Percentiles rank a stretch among this genome's conserved stretches.
Conservation (phyloP, 2,329 filamentous ascomycete species). For the Aurifilum marmelostoma region DNA sequence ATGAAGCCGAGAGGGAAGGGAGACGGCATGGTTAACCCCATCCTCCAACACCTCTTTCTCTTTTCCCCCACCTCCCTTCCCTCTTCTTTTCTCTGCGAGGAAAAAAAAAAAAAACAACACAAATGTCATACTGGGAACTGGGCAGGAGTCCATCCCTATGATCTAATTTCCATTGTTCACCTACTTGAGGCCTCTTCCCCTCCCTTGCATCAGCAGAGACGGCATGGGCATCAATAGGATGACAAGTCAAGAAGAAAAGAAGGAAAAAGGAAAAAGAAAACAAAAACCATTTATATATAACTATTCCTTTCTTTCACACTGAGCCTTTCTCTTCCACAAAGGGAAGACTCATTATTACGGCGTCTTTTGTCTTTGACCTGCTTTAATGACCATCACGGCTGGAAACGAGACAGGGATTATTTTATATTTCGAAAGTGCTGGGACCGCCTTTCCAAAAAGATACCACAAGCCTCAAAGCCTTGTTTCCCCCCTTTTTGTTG, state of each 20-base stretch:
- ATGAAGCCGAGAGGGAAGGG: constrained; percentile 1
- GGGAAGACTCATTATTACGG: background rate
- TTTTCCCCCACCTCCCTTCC: background rate
- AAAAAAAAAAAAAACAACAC: too few relatives aligned
- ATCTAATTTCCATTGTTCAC: background rate
- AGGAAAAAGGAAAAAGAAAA: background rate
- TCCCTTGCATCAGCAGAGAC: background rate
- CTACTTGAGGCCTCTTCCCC: background rate
- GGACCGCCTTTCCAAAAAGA: background rate
- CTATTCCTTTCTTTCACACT: background rate
- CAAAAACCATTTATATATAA: too few relatives aligned
- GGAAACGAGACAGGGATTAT: background rate
- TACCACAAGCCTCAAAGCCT: background rate
- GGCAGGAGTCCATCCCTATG: background rate
- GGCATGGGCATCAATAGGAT: background rate
- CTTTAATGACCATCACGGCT: background rate
- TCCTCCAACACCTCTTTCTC: background rate
- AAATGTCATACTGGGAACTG: background rate
- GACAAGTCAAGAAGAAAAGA: background rate
- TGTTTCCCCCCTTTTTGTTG: too few relatives aligned
- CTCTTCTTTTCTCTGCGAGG: background rate
- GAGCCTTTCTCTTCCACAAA: background rate
- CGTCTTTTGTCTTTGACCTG: background rate
- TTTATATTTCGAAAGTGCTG: background rate
- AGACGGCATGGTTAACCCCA: too few relatives aligned